Evolutionary conservation across 768 basidiomycete genomes (phyloP), one percentile per base, ranked within the genome.

Genomic region (Amylocystis lapponica): DNA sequence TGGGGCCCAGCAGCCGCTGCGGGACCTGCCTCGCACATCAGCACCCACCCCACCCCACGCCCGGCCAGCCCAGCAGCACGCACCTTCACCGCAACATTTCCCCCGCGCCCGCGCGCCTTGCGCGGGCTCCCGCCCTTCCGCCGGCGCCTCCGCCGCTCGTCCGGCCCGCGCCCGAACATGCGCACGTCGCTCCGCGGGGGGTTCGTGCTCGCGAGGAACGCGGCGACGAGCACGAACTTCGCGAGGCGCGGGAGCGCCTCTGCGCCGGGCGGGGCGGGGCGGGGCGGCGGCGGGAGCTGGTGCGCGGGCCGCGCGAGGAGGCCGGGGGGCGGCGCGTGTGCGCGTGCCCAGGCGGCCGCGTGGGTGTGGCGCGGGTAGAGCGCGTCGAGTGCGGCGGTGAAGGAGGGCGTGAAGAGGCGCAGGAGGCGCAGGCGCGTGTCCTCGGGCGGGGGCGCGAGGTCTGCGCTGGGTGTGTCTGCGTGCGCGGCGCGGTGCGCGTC

Each of bases 141-240:
- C 49, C 77, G 71, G 60, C 74, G 74, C 49, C 71, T 69, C 54
- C 73, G 76, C 45, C 76, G 77, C 58, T 86, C 86, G 41, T 83
- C 81, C 21, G 76, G 46, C 1, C 79, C 83, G 12, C 91, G 61
- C 4, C 86, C 84, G 62, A 96, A 90, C 76, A 95, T 82, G 27
- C 86, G 70, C 49, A 89, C 27, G 61, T 94, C 92, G 8, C 79
- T 81, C 55, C 80, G 83, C 0, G 81, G 62, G 2, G 92, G 91
- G 55, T 95, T 96, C 31, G 83, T 85, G 31, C 88, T 89, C 5
- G 90, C 88, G 30, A 92, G 63, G 56, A 82, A 95, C 1, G 82
- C 76, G 0, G 87, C 84, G 3, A 92, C 60, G 4, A 93, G 64
- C 19, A 92, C 69, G 53, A 79, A 91, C 54, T 84, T 85, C 17